phyloP scores from a whole-genome alignment of 2,329 filamentous ascomycete species.

The Seiridium cupressi region DNA sequence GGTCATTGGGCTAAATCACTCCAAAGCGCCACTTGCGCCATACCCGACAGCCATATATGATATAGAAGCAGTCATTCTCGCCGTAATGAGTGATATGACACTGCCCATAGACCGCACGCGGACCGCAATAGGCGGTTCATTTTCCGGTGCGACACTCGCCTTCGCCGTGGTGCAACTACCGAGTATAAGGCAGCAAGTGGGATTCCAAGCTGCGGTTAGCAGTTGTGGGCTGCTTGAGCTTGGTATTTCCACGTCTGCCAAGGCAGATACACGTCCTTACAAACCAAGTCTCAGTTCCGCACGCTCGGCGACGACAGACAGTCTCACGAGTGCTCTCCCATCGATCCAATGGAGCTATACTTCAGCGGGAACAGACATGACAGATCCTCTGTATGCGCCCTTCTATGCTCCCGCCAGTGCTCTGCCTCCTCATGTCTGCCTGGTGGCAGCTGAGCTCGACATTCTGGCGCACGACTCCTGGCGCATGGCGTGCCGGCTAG shows the following conservation, averaged over 20 bases:
- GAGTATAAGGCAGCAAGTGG: neutral
- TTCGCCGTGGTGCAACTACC: slow-evolving; percentile 3
- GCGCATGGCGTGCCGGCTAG: slow-evolving; percentile 7
- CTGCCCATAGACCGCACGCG: slow-evolving; percentile 4
- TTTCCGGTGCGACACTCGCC: slow-evolving; percentile 4
- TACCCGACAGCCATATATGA: slow-evolving; percentile 5
- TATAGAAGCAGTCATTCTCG: slow-evolving; percentile 5
- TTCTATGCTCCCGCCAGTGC: slow-evolving; percentile 3
- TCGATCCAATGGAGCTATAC: slow-evolving; percentile 5
- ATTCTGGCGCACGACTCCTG: slow-evolving; percentile 3
- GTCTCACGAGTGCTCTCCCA: neutral
- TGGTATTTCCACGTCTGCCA: neutral
- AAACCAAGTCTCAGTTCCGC: slow-evolving; percentile 1
- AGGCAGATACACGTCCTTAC: slow-evolving; percentile 3
- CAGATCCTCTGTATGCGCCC: slow-evolving; percentile 3
- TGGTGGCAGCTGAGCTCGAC: slow-evolving; percentile 6
- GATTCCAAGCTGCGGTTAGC: slow-evolving; percentile 1
- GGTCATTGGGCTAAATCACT: slow-evolving; percentile 5
- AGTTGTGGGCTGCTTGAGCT: slow-evolving; percentile 6
- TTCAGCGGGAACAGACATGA: slow-evolving; percentile 5
- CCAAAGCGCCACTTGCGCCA: slow-evolving; percentile 1
- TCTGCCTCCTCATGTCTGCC: slow-evolving; percentile 6
- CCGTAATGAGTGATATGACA: neutral
- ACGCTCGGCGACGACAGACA: neutral
- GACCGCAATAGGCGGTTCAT: slow-evolving; percentile 6